Evolutionary conservation across 2,329 filamentous ascomycete species (phyloP).

Genomic region (Colletotrichum coccodes): DNA sequence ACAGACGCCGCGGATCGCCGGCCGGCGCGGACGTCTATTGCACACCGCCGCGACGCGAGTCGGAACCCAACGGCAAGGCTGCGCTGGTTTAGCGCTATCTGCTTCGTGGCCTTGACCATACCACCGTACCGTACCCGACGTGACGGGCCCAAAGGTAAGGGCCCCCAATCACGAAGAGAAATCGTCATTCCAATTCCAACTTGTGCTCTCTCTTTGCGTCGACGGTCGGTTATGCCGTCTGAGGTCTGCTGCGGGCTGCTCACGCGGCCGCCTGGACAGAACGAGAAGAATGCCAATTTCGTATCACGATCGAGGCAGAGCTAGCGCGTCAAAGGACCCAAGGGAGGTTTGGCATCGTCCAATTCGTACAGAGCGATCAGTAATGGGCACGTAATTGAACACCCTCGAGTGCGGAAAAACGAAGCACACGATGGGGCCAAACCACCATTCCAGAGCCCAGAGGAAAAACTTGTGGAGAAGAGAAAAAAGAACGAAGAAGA

Average conservation of each 20-base stretch:
- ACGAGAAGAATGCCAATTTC: background rate
- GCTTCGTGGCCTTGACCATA: background rate
- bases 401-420: background rate
- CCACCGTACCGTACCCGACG: background rate
- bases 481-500: background rate
- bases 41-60: background rate
- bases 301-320: background rate
- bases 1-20: background rate
- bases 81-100: background rate
- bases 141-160: background rate
- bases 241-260: background rate
- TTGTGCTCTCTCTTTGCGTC: background rate
- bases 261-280: background rate
- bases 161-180: background rate
- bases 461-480: background rate
- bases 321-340: background rate
- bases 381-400: background rate
- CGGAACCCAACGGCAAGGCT: background rate
- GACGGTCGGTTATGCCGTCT: conserved; percentile 1
- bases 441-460: background rate
- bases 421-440: background rate
- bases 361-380: background rate
- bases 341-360: background rate
- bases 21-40: background rate
- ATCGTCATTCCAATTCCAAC: background rate